A percentile compares a stretch with the other conserved stretches of the same genome.
Evolutionary conservation across 2,329 filamentous ascomycete genomes (phyloP).

Genomic region (Coniochaeta sp.): DNA sequence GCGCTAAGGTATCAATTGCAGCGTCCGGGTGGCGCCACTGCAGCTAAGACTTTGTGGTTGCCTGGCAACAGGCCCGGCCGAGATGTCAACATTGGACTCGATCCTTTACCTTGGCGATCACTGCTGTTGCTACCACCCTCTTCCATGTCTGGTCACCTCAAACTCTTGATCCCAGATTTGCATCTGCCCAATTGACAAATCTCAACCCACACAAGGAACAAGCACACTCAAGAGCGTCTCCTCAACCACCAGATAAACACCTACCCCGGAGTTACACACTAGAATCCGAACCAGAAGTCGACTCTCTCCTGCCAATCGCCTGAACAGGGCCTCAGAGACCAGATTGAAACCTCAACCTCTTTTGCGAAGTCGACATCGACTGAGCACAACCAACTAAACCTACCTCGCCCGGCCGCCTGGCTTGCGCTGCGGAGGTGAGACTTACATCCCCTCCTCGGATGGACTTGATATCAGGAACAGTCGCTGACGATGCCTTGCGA

Average conservation of each 20-base stretch:
- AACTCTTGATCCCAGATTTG: neutral
- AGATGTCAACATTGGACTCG: conserved; percentile 1
- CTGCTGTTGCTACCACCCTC: neutral
- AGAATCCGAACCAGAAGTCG: neutral
- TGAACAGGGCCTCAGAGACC: conserved; percentile 4
- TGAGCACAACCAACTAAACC: conserved; percentile 37
- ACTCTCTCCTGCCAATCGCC: neutral
- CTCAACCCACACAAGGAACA: neutral
- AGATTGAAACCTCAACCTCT: conserved; percentile 8
- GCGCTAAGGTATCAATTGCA: neutral
- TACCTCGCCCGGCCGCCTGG: conserved; percentile 65
- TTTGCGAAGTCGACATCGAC: conserved; percentile 34
- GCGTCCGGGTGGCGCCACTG: neutral
- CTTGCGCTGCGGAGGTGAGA: conserved; percentile 76
- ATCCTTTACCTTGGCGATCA: neutral
- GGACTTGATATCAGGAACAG: neutral
- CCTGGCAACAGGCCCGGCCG: neutral
- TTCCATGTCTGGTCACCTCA: neutral
- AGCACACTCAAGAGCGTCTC: no score
- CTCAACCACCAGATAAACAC: neutral
- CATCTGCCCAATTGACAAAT: neutral
- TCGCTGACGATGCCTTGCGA: neutral
- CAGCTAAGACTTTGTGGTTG: neutral
- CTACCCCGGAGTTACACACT: neutral
- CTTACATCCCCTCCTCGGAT: conserved; percentile 5